Percentiles rank a stretch among this genome's conserved stretches.
Evolutionary conservation across 495 filamentous ascomycete species (phyloP).

Genomic region (Cercophora scortea): DNA sequence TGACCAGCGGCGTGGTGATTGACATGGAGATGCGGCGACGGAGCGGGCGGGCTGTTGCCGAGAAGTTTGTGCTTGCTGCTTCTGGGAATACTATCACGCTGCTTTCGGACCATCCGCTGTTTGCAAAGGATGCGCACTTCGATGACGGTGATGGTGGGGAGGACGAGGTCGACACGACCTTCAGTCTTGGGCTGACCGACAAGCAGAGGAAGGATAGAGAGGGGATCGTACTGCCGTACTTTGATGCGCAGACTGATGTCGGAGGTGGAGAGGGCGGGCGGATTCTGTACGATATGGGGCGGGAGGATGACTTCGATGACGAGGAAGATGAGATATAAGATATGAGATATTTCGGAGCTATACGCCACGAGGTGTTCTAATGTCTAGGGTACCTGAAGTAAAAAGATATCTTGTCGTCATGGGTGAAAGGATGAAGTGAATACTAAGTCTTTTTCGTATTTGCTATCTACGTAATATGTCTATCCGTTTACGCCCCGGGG

Average conservation of each 20-base stretch:
- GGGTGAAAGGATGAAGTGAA: no score
- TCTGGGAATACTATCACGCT: slow-evolving; percentile 40
- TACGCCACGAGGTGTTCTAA: background rate
- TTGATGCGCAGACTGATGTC: slow-evolving; percentile 80
- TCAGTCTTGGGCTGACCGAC: slow-evolving; percentile 81
- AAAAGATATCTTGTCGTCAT: no score
- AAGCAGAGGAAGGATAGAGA: slow-evolving; percentile 79
- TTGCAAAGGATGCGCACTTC: slow-evolving; percentile 30
- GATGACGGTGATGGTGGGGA: slow-evolving; percentile 41
- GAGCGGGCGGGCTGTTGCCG: slow-evolving; percentile 67
- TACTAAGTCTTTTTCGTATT: no score
- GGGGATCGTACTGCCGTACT: slow-evolving; percentile 86
- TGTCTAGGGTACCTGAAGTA: no score
- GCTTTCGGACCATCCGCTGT: slow-evolving; percentile 71
- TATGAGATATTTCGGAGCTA: background rate
- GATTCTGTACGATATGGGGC: slow-evolving; percentile 93
- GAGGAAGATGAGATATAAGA: slow-evolving; percentile 85
- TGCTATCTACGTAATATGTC: no score
- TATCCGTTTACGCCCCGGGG: no score
- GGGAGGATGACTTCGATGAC: slow-evolving; percentile 97
- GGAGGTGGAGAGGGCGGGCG: slow-evolving; percentile 75
- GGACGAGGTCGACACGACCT: slow-evolving; percentile 57
- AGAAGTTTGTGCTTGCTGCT: slow-evolving; percentile 60
- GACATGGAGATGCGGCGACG: slow-evolving; percentile 80
- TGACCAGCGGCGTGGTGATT: slow-evolving; percentile 53